A percentile compares a stretch with the other conserved stretches of the same genome.
These are phyloP conservation scores for Erigeron philadelphicus DNA, from an alignment of 140 eudicot genomes.

Conservation along the genomic window DNA sequence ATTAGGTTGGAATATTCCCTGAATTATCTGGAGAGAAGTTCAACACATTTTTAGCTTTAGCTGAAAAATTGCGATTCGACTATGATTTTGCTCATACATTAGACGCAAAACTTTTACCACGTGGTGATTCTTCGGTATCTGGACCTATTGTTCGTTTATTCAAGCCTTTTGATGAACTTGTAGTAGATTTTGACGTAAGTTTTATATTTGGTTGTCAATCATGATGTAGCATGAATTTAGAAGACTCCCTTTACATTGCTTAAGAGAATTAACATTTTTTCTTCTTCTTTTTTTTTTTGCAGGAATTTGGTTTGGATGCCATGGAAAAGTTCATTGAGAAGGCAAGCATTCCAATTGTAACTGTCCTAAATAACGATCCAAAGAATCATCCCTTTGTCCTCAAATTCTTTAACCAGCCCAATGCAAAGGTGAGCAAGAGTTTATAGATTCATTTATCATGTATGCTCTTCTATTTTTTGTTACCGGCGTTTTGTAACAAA, in stretches of 20 bases:
- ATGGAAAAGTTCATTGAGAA: slow-evolving; percentile 70
- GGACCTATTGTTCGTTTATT: slow-evolving; percentile 68
- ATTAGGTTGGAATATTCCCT: slow-evolving; percentile 84
- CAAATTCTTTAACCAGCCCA: slow-evolving; percentile 64
- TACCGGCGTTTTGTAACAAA: slow-evolving; percentile 5
- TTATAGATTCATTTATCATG: neutral
- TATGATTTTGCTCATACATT: slow-evolving; percentile 76
- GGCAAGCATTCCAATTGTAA: slow-evolving; percentile 63
- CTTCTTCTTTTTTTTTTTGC: slow-evolving; percentile 24
- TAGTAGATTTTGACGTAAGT: slow-evolving; percentile 66
- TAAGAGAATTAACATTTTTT: slow-evolving; percentile 7
- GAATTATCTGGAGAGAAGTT: slow-evolving; percentile 84
- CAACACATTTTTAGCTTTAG: slow-evolving; percentile 48
- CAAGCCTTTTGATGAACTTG: slow-evolving; percentile 93
- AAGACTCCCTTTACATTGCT: neutral
- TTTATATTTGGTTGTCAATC: neutral
- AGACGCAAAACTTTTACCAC: slow-evolving; percentile 72
- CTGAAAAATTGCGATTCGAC: slow-evolving; percentile 65
- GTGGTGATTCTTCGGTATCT: slow-evolving; percentile 64
- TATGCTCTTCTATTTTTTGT: neutral
- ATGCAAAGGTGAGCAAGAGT: slow-evolving; percentile 53
- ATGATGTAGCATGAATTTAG: neutral
- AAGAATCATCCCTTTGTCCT: slow-evolving; percentile 64
- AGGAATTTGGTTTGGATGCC: slow-evolving; percentile 72
- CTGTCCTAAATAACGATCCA: slow-evolving; percentile 64